Base-by-base conservation (phyloP, 495 filamentous ascomycete species). In the Penicillium paxilli region DNA sequence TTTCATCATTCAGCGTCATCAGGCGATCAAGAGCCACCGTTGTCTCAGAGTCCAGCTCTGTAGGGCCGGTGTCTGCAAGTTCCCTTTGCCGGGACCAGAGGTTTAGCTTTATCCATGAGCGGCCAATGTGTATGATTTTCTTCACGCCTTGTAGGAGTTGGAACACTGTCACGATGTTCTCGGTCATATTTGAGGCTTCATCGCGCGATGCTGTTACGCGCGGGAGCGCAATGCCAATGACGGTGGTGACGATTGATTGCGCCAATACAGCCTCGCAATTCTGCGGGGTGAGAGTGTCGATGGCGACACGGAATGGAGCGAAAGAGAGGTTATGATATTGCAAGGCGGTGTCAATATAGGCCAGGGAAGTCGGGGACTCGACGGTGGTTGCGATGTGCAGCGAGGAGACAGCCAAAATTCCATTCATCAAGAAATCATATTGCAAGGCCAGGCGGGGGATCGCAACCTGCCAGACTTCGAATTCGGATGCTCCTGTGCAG, bases 391-490 rank as follows among this genome's bases (percentile, higher is more conserved):
- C 81, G 0, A 82, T 69, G 54, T 86, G 83, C 23, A 84, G 64
- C 5, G 80, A 74, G 4, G 77, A 78, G 16, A 83, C 51, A 11
- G 79, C 76, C 26, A 86, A 66, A 10, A 86, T 72, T 32, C 80
- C 74, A 32, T 76, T 74, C 74, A 84, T 78, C 20, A 84, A 68
- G 57, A 81, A 84, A 48, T 78, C 74, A 56, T 80, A 73, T 20
- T 59, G 47, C 1, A 84, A 64, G 3, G 76, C 83, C 37, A 77
- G 62, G 10, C 72, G 71, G 4, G 80, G 79, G 20, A 83, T 68
- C 47, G 73, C 63, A 10, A 64, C 58, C 46, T 73, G 68, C 73
- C 73, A 76, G 10, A 59, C 57, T 23, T 69, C 51, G 24, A 60
- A 59, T 41, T 68, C 67, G 1, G 66, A 53, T 1, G 63, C 23